These are phyloP conservation scores for Populus hybrid DNA, from an alignment of 441 rosid genomes.

Conservation along the genomic window DNA sequence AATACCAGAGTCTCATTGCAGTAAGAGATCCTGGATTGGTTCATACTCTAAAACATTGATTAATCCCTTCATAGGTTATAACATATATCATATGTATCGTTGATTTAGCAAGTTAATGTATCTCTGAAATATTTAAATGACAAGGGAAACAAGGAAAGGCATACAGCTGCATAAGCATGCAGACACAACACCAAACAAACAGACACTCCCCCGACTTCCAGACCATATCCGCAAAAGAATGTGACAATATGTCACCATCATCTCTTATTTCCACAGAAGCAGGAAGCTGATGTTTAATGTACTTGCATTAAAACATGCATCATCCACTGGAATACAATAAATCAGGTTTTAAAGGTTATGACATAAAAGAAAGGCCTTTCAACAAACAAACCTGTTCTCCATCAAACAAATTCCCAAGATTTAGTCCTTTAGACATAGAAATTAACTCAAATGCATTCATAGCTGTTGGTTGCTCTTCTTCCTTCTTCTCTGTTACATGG, in stretches of 20 bases:
- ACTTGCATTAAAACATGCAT: neutral
- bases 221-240: neutral
- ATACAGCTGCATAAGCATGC: neutral
- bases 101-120: neutral
- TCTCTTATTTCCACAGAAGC: neutral
- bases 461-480: constrained; percentile 71
- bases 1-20: neutral
- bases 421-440: constrained; percentile 88
- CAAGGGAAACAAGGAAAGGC: neutral
- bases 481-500: constrained; percentile 84
- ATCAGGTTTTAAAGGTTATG: neutral
- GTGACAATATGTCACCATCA: neutral
- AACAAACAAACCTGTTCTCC: constrained; percentile 63
- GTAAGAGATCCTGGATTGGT: neutral
- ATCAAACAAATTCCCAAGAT: constrained; percentile 77
- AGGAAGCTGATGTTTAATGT: neutral
- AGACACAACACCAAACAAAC: neutral
- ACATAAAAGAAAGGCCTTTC: constrained; percentile 5
- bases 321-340: no score
- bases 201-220: neutral
- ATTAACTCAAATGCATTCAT: constrained; percentile 93
- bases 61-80: no score
- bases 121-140: neutral
- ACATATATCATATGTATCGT: neutral
- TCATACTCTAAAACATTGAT: neutral